Percentiles rank a stretch among this genome's conserved stretches.
These are phyloP conservation scores for Circinella umbellata DNA, from an alignment of 371 early-diverging fungal genomes.

Conservation along the genomic window DNA sequence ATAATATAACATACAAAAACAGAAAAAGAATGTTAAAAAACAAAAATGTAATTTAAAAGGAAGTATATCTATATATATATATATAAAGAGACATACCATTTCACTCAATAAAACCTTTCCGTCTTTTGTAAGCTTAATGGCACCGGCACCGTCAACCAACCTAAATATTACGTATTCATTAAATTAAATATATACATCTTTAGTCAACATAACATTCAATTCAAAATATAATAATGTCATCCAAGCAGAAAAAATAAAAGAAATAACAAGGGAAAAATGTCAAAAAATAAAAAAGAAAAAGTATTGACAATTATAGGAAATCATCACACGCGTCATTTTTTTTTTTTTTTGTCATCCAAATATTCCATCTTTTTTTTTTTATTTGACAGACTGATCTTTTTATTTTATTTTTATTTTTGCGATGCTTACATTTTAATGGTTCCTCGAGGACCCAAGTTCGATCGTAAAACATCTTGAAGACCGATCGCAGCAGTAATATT, in stretches of 20 bases:
- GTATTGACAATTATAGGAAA: too few relatives aligned
- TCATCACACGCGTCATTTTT: background rate
- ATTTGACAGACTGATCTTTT: too few relatives aligned
- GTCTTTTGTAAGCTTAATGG: slow-evolving; percentile 96
- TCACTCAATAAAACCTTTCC: slow-evolving; percentile 97
- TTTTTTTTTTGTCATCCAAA: background rate
- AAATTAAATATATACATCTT: too few relatives aligned
- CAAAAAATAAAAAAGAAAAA: too few relatives aligned
- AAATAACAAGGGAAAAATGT: background rate
- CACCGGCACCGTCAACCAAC: slow-evolving; percentile 96
- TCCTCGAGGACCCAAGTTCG: slow-evolving; percentile 99
- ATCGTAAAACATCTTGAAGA: slow-evolving; percentile 93
- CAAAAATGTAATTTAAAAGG: background rate
- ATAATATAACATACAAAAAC: slow-evolving; percentile 14
- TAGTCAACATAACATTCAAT: too few relatives aligned
- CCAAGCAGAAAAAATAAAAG: background rate
- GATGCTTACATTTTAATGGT: slow-evolving; percentile 95
- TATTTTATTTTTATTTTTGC: background rate
- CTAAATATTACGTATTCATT: slow-evolving; percentile 40
- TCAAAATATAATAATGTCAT: background rate
- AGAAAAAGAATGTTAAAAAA: background rate
- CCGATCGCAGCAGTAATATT: slow-evolving; percentile 98
- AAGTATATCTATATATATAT: too few relatives aligned
- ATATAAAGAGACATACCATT: slow-evolving; percentile 74
- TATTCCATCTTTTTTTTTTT: too few relatives aligned